Conservation (phyloP, 2,329 filamentous ascomycete genomes). For the Arthroderma sp. region DNA sequence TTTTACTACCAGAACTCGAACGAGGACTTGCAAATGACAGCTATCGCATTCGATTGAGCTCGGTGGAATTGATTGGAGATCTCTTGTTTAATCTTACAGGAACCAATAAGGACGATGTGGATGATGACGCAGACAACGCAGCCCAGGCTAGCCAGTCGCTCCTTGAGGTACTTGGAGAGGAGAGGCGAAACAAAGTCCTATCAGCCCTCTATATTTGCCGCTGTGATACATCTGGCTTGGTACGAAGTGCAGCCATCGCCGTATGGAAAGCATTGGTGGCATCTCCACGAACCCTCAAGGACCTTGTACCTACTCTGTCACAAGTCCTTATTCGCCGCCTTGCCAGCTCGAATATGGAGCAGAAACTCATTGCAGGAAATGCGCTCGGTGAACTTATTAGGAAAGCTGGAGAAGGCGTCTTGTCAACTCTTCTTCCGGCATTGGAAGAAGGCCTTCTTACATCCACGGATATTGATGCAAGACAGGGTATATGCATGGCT, state of each 20-base stretch:
- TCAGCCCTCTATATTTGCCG: slow-evolving; percentile 97
- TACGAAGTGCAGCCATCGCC: slow-evolving; percentile 75
- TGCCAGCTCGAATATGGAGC: slow-evolving; percentile 93
- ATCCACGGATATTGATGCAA: slow-evolving; percentile 81
- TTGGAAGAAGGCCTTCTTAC: slow-evolving; percentile 81
- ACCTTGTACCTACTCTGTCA: slow-evolving; percentile 85
- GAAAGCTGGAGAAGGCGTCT: slow-evolving; percentile 86
- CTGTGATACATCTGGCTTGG: slow-evolving; percentile 85
- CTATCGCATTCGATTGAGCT: slow-evolving; percentile 94
- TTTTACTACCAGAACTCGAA: slow-evolving; percentile 87
- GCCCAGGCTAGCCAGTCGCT: slow-evolving; percentile 87
- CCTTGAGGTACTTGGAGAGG: slow-evolving; percentile 83
- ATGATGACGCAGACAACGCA: slow-evolving; percentile 60
- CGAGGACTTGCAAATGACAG: slow-evolving; percentile 93
- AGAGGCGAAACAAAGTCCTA: slow-evolving; percentile 91
- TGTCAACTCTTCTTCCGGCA: slow-evolving; percentile 76
- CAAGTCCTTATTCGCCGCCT: slow-evolving; percentile 89
- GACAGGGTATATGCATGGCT: slow-evolving; percentile 94
- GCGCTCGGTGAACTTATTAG: slow-evolving; percentile 91
- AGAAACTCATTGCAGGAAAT: slow-evolving; percentile 97
- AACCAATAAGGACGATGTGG: slow-evolving; percentile 65
- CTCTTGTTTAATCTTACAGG: slow-evolving; percentile 95
- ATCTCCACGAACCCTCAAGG: slow-evolving; percentile 81
- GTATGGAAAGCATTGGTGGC: slow-evolving; percentile 97
- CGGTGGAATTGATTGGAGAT: slow-evolving; percentile 92